These are phyloP conservation scores for Peziza echinospora DNA, from an alignment of 495 filamentous ascomycete genomes.

Conservation along the genomic window DNA sequence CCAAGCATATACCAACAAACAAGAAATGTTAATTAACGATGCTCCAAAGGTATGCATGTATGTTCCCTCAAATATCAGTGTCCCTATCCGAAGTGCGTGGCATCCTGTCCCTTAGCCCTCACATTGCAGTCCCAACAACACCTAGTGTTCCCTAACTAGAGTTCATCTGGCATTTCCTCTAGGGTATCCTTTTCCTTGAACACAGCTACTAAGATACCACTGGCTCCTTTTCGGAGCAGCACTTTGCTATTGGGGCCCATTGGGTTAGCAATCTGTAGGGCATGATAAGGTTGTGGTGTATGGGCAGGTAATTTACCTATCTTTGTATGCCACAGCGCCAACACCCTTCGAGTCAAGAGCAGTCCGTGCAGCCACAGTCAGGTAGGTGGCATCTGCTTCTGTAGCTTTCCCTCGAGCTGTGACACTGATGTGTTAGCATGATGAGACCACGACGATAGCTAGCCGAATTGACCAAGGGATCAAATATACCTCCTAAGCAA, in stretches of 20 bases:
- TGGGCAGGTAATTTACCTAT: constrained; percentile 7
- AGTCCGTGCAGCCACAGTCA: constrained; percentile 14
- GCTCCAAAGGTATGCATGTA: no score
- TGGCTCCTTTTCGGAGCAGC: constrained; percentile 11
- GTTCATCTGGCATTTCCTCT: constrained; percentile 13
- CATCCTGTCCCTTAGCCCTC: no score
- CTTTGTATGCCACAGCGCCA: constrained; percentile 18
- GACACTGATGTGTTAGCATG: neutral
- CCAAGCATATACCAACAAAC: no score
- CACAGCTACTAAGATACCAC: constrained; percentile 14
- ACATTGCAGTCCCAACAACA: no score
- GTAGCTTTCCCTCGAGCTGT: constrained; percentile 17
- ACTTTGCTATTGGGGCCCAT: constrained; percentile 15
- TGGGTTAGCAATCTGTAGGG: no score
- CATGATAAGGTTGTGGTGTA: no score
- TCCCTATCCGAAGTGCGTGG: no score
- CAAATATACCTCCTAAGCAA: constrained; percentile 16
- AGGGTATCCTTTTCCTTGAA: constrained; percentile 18
- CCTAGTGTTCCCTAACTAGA: no score
- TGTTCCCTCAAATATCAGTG: no score
- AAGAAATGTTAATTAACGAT: no score
- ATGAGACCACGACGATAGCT: neutral
- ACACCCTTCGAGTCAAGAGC: constrained; percentile 18
- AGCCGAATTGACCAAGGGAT: neutral
- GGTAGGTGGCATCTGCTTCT: constrained; percentile 20